Conservation (phyloP, 352 stramenopile genomes). For the Peronospora belbahrii region DNA sequence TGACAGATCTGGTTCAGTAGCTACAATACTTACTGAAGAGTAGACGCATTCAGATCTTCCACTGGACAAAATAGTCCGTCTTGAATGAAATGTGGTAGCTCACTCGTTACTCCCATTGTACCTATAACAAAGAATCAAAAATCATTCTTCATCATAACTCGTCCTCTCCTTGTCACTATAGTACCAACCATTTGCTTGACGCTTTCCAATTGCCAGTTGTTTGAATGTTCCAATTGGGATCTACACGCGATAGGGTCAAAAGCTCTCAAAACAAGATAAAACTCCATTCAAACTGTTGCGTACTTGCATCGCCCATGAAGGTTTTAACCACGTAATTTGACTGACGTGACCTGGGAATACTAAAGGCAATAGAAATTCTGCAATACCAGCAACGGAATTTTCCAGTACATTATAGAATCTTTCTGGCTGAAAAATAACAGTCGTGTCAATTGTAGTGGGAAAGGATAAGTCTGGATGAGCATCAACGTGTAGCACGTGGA, state of each 20-base stretch:
- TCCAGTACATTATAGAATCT: constrained; percentile 72
- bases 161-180: not conserved
- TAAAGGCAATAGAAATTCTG: constrained; percentile 78
- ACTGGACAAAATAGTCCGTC: constrained; percentile 48
- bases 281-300: not conserved
- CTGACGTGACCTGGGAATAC: constrained; percentile 73
- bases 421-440: constrained; percentile 53
- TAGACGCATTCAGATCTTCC: constrained; percentile 23
- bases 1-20: too few species aligned
- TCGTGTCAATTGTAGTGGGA: constrained; percentile 27
- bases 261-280: too few species aligned
- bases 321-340: constrained; percentile 74
- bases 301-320: constrained; percentile 65
- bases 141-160: not conserved
- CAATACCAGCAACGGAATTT: constrained; percentile 59
- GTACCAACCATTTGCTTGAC: constrained; percentile 23
- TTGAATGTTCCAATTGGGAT: constrained; percentile 32
- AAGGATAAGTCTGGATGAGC: constrained; percentile 85
- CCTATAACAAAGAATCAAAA: constrained; percentile 8
- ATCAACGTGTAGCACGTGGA: constrained; percentile 79
- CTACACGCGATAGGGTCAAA: constrained; percentile 1
- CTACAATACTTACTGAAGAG: not conserved
- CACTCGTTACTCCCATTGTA: constrained; percentile 44
- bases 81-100: constrained; percentile 63
- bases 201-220: constrained; percentile 36